phyloP scores from a whole-genome alignment of 129 eudicot species.

The Ambrosia artemisiifolia region DNA sequence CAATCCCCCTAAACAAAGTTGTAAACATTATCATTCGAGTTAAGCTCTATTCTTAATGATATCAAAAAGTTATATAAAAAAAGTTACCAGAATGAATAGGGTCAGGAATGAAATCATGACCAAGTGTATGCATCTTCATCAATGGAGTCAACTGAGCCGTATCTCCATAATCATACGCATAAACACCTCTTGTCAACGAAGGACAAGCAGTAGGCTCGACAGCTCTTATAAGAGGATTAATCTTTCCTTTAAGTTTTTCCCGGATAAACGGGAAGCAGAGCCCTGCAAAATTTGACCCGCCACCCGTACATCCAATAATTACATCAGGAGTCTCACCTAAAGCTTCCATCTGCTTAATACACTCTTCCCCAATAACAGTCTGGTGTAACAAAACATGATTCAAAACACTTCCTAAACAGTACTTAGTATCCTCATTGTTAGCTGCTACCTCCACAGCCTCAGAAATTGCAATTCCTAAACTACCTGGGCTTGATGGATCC shows the following conservation, averaged over 20 bases:
- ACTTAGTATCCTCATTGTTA: slow-evolving; percentile 60
- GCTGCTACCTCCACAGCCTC: slow-evolving; percentile 95
- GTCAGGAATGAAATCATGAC: slow-evolving; percentile 92
- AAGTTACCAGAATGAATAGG: slow-evolving; percentile 91
- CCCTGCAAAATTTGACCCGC: slow-evolving; percentile 94
- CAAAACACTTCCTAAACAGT: slow-evolving; percentile 92
- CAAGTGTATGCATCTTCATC: slow-evolving; percentile 98
- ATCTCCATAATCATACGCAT: slow-evolving; percentile 91
- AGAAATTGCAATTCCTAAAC: slow-evolving; percentile 92
- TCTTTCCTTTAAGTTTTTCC: slow-evolving; percentile 77
- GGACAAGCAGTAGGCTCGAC: slow-evolving; percentile 98
- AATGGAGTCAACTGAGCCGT: slow-evolving; percentile 92
- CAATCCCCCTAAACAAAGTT: slow-evolving; percentile 60
- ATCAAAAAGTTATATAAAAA: neutral
- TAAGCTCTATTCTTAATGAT: neutral
- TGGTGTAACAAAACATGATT: slow-evolving; percentile 93
- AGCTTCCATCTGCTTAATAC: slow-evolving; percentile 90
- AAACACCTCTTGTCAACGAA: slow-evolving; percentile 77
- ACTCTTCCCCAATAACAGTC: slow-evolving; percentile 94
- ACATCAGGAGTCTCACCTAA: slow-evolving; percentile 90
- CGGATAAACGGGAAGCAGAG: slow-evolving; percentile 88
- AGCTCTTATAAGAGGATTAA: slow-evolving; percentile 76
- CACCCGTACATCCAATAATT: slow-evolving; percentile 95
- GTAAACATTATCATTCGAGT: neutral
- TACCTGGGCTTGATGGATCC: slow-evolving; percentile 89